Percentiles rank a stretch among this genome's conserved stretches.
These are phyloP conservation scores for Physaria fendleri DNA, from an alignment of 345 rosid genomes.

Conservation along the genomic window DNA sequence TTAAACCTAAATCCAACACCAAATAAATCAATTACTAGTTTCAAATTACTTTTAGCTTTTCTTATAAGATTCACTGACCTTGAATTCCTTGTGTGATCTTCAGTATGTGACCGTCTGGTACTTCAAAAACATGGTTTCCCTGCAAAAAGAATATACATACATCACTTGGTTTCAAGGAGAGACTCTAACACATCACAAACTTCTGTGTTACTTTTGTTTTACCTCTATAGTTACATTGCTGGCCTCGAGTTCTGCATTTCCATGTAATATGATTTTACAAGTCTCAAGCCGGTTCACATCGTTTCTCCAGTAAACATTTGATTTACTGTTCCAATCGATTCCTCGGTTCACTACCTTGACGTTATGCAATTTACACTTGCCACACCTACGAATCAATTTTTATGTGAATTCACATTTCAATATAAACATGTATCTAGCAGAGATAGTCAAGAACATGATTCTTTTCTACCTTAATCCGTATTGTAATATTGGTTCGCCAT, in stretches of 20 bases:
- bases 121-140: conserved; percentile 87
- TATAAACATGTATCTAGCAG: not conserved
- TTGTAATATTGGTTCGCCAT: conserved; percentile 57
- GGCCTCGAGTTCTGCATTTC: conserved; percentile 95
- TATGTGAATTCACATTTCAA: not conserved
- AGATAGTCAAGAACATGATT: not conserved
- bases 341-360: conserved; percentile 69
- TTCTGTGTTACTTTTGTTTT: not conserved
- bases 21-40: not conserved
- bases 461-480: conserved; percentile 62
- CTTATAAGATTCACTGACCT: conserved; percentile 37
- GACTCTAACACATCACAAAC: not conserved
- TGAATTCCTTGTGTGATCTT: conserved; percentile 51
- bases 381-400: conserved; percentile 51
- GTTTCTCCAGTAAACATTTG: conserved; percentile 86
- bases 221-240: conserved; percentile 65
- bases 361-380: conserved; percentile 70
- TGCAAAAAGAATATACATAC: conserved; percentile 9
- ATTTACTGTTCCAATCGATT: conserved; percentile 64
- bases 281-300: conserved; percentile 58
- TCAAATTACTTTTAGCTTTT: not conserved
- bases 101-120: conserved; percentile 72
- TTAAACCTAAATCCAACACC: conserved; percentile 38
- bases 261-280: conserved; percentile 64
- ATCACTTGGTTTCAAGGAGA: not conserved